Percentiles rank a stretch among this genome's conserved stretches.
These are phyloP conservation scores for Polygonum maritimum DNA, from an alignment of 148 eudicot species.

Conservation along the genomic window DNA sequence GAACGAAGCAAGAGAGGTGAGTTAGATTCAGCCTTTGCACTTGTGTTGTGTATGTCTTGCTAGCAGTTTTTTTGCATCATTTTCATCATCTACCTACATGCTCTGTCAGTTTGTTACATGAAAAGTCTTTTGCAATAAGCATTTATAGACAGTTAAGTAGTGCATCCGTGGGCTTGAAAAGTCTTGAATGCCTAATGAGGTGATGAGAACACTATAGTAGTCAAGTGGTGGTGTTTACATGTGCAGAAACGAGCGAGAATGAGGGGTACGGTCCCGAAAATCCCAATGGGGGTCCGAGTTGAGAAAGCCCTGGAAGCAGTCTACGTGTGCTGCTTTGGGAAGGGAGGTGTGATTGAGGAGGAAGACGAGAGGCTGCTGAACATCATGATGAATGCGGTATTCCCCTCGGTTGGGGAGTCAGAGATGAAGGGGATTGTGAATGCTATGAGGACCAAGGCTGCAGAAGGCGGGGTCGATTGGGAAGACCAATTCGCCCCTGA, in stretches of 20 bases:
- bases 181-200: background rate
- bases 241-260: constrained; percentile 61
- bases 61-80: background rate
- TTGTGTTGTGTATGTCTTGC: background rate
- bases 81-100: background rate
- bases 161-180: background rate
- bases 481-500: constrained; percentile 34
- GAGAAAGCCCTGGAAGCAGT: constrained; percentile 93
- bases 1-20: constrained; percentile 80
- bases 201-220: background rate
- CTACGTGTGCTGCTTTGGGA: constrained; percentile 70
- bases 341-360: constrained; percentile 58
- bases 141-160: background rate
- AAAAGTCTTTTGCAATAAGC: background rate
- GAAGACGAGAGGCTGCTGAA: constrained; percentile 56
- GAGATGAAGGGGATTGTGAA: constrained; percentile 41
- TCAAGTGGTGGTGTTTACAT: background rate
- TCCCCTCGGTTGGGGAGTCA: constrained; percentile 47
- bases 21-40: constrained; percentile 9
- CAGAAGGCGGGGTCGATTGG: constrained; percentile 29
- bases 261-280: constrained; percentile 31
- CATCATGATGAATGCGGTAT: constrained; percentile 67
- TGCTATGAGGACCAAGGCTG: constrained; percentile 43
- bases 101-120: background rate
- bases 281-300: constrained; percentile 72